Evolutionary conservation across 116 monocot genomes (phyloP), one percentile per base, ranked within the genome.

Genomic region (Cymodocea nodosa): DNA sequence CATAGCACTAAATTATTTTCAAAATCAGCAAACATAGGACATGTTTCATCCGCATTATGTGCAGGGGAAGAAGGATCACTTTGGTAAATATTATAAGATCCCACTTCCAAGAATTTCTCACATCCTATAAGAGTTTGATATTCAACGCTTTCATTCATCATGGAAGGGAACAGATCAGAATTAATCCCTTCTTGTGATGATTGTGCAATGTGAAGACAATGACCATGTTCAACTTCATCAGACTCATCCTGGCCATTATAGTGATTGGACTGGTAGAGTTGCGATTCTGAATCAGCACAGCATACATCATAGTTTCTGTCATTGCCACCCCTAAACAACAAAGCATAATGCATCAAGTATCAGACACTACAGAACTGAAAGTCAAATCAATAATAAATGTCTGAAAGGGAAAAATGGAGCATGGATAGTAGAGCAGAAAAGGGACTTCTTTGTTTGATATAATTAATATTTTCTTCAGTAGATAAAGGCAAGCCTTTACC

Each of bases 1-100:
- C 97, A 97, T 34, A 91, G 78, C 17, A 83, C 57, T 50, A 76
- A 77, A 71, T 87, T 82, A 52, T 88, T 97, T 71, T 97, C 90
- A 78, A 84, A 87, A 78, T 97, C 91, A 24, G 84, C 75, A 20
- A 81, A 79, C 35, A 90, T 81, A 35, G 68, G 60, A 76, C 84
- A 79, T 66, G 52, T 64, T 50, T 58, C 53, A 66, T 97, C 85
- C 15, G 84, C 72, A 25, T 72, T 75, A 75, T 87, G 88, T 19
- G 82, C 82, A 59, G 87, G 79, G 60, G 95, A 87, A 70, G 87
- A 64, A 76, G 72, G 59, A 67, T 81, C 77, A 70, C 77, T 77
- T 10, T 79, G 81, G 52, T 76, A 74, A 51, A 55, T 52, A 76
- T 75, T 79, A 66, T 76, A 73, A 55, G 44, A 57, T 66, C 66